phyloP scores from a whole-genome alignment of 2,329 filamentous ascomycete species.

The Xylaria sp. region DNA sequence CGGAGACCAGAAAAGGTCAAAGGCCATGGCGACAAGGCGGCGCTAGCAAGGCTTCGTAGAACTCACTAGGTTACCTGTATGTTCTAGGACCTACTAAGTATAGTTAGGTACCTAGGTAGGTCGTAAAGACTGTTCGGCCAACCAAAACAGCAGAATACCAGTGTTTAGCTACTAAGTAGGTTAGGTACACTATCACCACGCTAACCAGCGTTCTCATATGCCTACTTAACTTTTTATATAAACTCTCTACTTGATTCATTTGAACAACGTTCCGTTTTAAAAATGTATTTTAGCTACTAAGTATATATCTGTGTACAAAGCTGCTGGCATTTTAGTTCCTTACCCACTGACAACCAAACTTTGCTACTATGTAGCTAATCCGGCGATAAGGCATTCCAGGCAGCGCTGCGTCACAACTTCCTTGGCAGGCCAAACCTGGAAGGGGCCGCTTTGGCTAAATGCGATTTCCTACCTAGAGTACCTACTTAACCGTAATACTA shows the following conservation, averaged over 20 bases:
- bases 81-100: neutral
- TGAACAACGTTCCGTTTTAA: too few species aligned
- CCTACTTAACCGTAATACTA: too few species aligned
- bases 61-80: neutral
- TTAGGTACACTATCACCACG: too few species aligned
- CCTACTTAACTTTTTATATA: too few species aligned
- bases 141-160: neutral
- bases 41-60: constrained; percentile 16
- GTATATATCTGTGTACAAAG: too few species aligned
- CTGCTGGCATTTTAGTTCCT: too few species aligned
- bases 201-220: too few species aligned
- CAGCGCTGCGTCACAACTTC: neutral
- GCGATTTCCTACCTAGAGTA: too few species aligned
- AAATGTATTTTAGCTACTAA: too few species aligned
- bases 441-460: neutral
- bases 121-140: neutral
- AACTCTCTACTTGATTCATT: too few species aligned
- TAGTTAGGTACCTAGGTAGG: neutral
- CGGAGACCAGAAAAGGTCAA: constrained; percentile 36
- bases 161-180: too few species aligned
- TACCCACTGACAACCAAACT: neutral
- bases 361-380: neutral
- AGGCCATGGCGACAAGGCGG: constrained; percentile 28
- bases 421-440: neutral
- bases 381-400: neutral